Conservation (phyloP, 495 filamentous ascomycete species). For the Trichoderma asperelloides region DNA sequence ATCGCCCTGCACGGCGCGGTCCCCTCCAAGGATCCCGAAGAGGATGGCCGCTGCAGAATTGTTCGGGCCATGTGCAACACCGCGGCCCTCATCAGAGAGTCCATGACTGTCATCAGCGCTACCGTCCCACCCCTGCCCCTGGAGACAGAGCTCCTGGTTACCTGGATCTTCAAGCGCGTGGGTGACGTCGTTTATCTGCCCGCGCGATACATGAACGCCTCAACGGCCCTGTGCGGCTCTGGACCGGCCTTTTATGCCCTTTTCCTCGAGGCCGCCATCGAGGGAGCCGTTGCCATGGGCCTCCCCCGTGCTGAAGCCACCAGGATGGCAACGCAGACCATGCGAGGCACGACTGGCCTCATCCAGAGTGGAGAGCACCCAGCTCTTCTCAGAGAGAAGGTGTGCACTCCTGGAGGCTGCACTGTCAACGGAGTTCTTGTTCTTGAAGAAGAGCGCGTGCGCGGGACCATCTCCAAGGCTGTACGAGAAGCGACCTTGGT, state of each 20-base stretch:
- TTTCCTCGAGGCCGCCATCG: conserved; percentile 67
- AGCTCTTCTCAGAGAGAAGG: conserved; percentile 66
- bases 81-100: conserved; percentile 56
- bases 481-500: conserved; percentile 73
- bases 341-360: conserved; percentile 61
- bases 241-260: conserved; percentile 73
- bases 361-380: conserved; percentile 69
- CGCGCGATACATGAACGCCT: conserved; percentile 60
- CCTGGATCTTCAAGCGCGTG: conserved; percentile 69
- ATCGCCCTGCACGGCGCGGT: conserved; percentile 44
- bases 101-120: conserved; percentile 70
- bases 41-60: conserved; percentile 42
- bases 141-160: conserved; percentile 46
- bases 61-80: conserved; percentile 80
- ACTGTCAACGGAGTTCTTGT: conserved; percentile 70
- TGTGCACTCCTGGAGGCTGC: conserved; percentile 71
- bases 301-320: conserved; percentile 67
- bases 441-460: conserved; percentile 65
- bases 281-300: conserved; percentile 76
- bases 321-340: conserved; percentile 72
- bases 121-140: conserved; percentile 47
- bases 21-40: conserved; percentile 24
- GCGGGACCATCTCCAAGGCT: conserved; percentile 59
- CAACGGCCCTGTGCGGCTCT: conserved; percentile 65
- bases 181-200: conserved; percentile 59